Evolutionary conservation across 768 basidiomycete genomes (phyloP), one percentile per base, ranked within the genome.

Genomic region (Amanita subjunquillea): DNA sequence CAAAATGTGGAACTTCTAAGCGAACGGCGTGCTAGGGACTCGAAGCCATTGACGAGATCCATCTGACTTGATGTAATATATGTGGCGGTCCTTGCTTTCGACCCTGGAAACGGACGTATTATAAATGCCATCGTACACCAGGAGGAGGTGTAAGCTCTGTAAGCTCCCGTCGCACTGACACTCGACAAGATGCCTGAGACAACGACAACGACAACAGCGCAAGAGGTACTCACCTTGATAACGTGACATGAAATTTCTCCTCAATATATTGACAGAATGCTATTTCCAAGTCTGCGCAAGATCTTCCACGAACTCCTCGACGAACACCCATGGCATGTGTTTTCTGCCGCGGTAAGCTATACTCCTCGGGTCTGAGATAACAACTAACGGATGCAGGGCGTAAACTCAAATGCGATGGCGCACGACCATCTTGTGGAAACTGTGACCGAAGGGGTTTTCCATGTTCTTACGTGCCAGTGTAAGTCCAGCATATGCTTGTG

Each of bases 401-500:
- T 55, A 86, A 86, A 64, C 63, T 87, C 51, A 87, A 86, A 65
- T 87, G 85, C 61, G 83, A 86, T 58, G 85, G 85, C 12, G 57
- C 62, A 48, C 74, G 75, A 27, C 82, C 83, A 2, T 75, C 76
- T 34, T 87, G 85, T 63, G 71, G 69, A 32, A 85, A 87, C 60
- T 87, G 85, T 64, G 71, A 77, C 59, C 73, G 73, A 53, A 75
- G 85, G 34, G 72, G 73, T 22, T 73, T 72, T 56, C 74, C 78
- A 2, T 87, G 85, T 59, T 58, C 61, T 42, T 87, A 87, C 62
- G 60, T 70, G 20, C 80, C 85, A 54, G 85, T 87, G 83, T 85
- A 70, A 67, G 82, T 71, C 47, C 49, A 29, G 23, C 25, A n/a
- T 45, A 38, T n/a, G 6, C 17, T 46, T 10, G 34, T 15, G 3